These are phyloP conservation scores for Hypoxylon sp. DNA, from an alignment of 2,329 filamentous ascomycete genomes.

Conservation along the genomic window DNA sequence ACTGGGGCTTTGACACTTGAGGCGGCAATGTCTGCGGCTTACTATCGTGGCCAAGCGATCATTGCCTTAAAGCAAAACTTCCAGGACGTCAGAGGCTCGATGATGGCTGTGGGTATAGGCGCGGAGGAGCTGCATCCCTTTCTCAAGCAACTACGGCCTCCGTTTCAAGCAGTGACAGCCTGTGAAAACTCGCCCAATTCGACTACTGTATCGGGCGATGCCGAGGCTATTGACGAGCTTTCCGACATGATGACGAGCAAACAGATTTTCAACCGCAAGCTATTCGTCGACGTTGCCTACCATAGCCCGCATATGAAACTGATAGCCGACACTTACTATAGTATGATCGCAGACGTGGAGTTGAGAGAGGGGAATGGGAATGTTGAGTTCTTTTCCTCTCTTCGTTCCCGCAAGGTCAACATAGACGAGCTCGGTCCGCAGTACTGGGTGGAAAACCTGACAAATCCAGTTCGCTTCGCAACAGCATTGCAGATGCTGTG, in stretches of 20 bases:
- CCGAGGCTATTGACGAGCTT: slow-evolving; percentile 45
- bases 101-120: slow-evolving; percentile 68
- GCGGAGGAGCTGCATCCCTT: slow-evolving; percentile 56
- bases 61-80: slow-evolving; percentile 57
- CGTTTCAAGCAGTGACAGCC: slow-evolving; percentile 48
- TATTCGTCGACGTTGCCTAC: slow-evolving; percentile 48
- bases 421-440: slow-evolving; percentile 44
- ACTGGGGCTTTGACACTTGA: slow-evolving; percentile 50
- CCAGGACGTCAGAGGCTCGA: slow-evolving; percentile 61
- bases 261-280: slow-evolving; percentile 48
- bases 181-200: slow-evolving; percentile 49
- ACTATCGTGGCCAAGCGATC: slow-evolving; percentile 60
- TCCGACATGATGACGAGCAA: slow-evolving; percentile 40
- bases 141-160: slow-evolving; percentile 46
- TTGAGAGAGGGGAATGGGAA: slow-evolving; percentile 14
- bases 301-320: slow-evolving; percentile 49
- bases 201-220: slow-evolving; percentile 46
- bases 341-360: slow-evolving; percentile 42
- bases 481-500: slow-evolving; percentile 41
- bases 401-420: slow-evolving; percentile 41
- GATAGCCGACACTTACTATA: slow-evolving; percentile 47
- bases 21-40: slow-evolving; percentile 47
- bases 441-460: slow-evolving; percentile 50
- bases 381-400: slow-evolving; percentile 48
- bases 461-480: slow-evolving; percentile 46